Evolutionary conservation across 2,329 filamentous ascomycete genomes (phyloP).

Genomic region (Aureobasidium pullulans): DNA sequence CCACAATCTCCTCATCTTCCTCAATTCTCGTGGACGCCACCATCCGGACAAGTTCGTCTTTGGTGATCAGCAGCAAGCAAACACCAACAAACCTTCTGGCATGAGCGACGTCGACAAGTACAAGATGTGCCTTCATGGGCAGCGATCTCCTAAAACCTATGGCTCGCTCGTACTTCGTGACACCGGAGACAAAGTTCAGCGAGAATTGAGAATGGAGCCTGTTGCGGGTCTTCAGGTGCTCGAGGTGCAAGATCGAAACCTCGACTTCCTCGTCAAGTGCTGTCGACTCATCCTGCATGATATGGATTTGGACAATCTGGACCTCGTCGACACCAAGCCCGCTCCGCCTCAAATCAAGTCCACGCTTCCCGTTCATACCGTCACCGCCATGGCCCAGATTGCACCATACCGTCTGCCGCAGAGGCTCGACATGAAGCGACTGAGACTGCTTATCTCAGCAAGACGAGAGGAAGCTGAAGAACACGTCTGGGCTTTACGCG

Average conservation of each 20-base stretch:
- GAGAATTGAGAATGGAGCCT: conserved; percentile 1
- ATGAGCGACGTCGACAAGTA: conserved; percentile 15
- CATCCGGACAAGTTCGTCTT: conserved; percentile 39
- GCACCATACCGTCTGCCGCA: conserved; percentile 47
- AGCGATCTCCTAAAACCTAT: conserved; percentile 24
- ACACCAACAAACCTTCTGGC: background rate
- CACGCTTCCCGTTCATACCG: background rate
- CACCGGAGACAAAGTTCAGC: conserved; percentile 27
- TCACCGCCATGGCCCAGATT: conserved; percentile 32
- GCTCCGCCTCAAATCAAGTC: conserved; percentile 11
- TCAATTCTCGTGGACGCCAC: conserved; percentile 46
- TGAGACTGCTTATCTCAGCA: conserved; percentile 40
- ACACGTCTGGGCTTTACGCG: conserved; percentile 48
- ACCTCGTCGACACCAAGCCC: conserved; percentile 16
- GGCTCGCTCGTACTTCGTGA: conserved; percentile 31
- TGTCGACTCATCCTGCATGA: conserved; percentile 46
- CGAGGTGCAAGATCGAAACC: conserved; percentile 43
- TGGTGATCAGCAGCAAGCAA: conserved; percentile 35
- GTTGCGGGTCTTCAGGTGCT: conserved; percentile 36
- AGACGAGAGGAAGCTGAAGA: conserved; percentile 41
- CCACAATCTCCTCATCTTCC: conserved; percentile 41
- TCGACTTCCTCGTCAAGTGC: conserved; percentile 44
- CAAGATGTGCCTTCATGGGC: conserved; percentile 22
- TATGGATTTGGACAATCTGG: conserved; percentile 24
- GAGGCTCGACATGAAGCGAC: conserved; percentile 37